Base-by-base conservation (phyloP, 345 rosid genomes). In the Eucalyptus shirleyi region DNA sequence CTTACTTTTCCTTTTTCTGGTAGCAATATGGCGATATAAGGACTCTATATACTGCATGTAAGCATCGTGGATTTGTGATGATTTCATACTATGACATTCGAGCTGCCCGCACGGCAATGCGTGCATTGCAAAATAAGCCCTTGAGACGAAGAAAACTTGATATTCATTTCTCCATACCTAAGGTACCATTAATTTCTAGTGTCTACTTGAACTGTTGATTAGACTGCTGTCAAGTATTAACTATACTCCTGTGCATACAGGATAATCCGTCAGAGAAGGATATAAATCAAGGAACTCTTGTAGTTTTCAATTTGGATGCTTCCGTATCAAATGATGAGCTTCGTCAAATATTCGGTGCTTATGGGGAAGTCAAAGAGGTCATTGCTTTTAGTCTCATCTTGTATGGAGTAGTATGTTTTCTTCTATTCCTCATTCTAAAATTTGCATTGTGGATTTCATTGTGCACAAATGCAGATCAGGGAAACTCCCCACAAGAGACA, bases 181-280 rank as follows among this genome's bases (percentile, higher is more conserved):
- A 97, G 98, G 99, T 96, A 91, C 88, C 91, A 34, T 67, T n/a
- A 55, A 30, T 18, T 83, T 56, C 37, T 60, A 65, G 60, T 19
- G 42, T 47, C 60, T 28, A 59, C 50, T 72, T 67, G 72, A 77
- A n/a, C 85, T 77, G 47, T 40, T 23, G 47, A 77, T 40, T 40
- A 21, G 47, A 77, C 17, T 77, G 85, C 85, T 77, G 85, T 77
- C 40, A 12, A 77, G 55, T 62, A 83, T 12, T 72, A 30, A 40
- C 86, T 59, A 17, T 69, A 49, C 21, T 77, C 21, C 14, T 80
- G 40, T 72, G 21, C 72, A 72, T 65, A 24, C 91, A 97, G 99
- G 99, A 97, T 91, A 97, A 97, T 90, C 99, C 99, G 19, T 96
- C 99, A 28, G 99, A 97, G 88, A 97, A 97, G 94, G 99, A 97